Percentiles rank a stretch among this genome's conserved stretches.
Conservation (phyloP, 768 basidiomycete genomes). For the Leccinum disarticulatum region DNA sequence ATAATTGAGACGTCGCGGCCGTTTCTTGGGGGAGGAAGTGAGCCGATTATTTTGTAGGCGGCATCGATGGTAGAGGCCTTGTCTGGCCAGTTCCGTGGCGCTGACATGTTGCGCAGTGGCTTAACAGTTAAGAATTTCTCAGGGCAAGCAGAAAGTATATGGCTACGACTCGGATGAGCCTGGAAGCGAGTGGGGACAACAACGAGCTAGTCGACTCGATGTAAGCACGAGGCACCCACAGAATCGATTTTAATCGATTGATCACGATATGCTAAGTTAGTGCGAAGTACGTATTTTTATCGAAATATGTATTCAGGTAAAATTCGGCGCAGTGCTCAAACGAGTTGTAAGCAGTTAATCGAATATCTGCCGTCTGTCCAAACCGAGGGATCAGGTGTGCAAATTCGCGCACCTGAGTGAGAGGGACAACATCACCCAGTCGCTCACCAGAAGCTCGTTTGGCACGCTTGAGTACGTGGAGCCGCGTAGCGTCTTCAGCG, state of each 20-base stretch:
- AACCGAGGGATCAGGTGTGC: not conserved
- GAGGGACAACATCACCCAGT: not conserved
- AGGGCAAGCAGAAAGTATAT: too few species aligned
- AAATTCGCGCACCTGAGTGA: not conserved
- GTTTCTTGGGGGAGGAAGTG: not conserved
- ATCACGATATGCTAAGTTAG: not conserved
- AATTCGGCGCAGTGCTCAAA: not conserved
- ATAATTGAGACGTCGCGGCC: not conserved
- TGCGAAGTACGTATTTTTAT: not conserved
- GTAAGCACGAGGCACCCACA: not conserved
- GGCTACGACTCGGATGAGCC: too few species aligned
- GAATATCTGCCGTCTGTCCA: not conserved
- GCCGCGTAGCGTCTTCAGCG: not conserved
- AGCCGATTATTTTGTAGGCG: not conserved
- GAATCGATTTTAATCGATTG: not conserved
- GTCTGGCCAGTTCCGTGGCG: not conserved
- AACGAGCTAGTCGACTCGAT: too few species aligned
- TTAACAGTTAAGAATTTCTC: too few species aligned
- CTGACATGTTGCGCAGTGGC: too few species aligned
- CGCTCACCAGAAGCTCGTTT: not conserved
- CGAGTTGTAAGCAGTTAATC: not conserved
- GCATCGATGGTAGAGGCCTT: not conserved
- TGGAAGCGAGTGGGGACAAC: too few species aligned
- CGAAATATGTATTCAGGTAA: not conserved
- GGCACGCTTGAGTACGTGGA: not conserved